Conservation (phyloP, 257 asterid species). For the Plantago ovata region DNA sequence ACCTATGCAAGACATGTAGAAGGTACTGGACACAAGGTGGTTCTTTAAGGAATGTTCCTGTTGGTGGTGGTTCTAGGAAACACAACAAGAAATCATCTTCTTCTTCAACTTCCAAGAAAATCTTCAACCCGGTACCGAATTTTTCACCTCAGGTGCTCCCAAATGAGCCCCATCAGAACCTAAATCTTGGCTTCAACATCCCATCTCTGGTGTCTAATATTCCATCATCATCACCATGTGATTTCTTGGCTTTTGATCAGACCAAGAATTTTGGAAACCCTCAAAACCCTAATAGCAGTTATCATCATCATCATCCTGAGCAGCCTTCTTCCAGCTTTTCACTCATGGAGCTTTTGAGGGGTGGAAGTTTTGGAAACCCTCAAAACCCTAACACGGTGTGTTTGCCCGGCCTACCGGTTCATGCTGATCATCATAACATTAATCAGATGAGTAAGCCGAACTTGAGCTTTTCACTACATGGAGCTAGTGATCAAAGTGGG, state of each 20-base stretch:
- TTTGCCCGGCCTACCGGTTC: slow-evolving; percentile 32
- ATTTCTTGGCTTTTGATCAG: slow-evolving; percentile 10
- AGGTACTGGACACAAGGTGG: slow-evolving; percentile 95
- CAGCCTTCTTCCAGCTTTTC: slow-evolving; percentile 17
- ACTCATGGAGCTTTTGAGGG: slow-evolving; percentile 36
- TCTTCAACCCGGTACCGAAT: slow-evolving; percentile 23
- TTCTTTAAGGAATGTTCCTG: slow-evolving; percentile 71
- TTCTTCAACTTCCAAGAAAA: slow-evolving; percentile 22
- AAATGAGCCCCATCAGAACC: slow-evolving; percentile 38
- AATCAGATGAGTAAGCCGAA: slow-evolving; percentile 29
- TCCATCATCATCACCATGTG: slow-evolving; percentile 9
- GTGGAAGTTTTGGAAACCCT: slow-evolving; percentile 6
- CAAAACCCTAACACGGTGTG: slow-evolving; percentile 28
- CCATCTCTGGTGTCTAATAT: slow-evolving; percentile 16
- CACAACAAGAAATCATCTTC: slow-evolving; percentile 32
- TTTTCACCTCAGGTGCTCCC: slow-evolving; percentile 44
- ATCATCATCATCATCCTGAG: too few species aligned
- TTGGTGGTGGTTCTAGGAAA: slow-evolving; percentile 86
- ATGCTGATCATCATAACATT: slow-evolving; percentile 20
- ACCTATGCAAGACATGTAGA: slow-evolving; percentile 81
- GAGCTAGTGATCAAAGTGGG: slow-evolving; percentile 26
- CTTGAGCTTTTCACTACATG: slow-evolving; percentile 54
- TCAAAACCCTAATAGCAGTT: slow-evolving; percentile 28
- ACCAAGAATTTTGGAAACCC: slow-evolving; percentile 15
- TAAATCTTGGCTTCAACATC: slow-evolving; percentile 32